These are phyloP conservation scores for Condylostoma magnum DNA, from an alignment of 169 alveolate genomes.

Conservation along the genomic window DNA sequence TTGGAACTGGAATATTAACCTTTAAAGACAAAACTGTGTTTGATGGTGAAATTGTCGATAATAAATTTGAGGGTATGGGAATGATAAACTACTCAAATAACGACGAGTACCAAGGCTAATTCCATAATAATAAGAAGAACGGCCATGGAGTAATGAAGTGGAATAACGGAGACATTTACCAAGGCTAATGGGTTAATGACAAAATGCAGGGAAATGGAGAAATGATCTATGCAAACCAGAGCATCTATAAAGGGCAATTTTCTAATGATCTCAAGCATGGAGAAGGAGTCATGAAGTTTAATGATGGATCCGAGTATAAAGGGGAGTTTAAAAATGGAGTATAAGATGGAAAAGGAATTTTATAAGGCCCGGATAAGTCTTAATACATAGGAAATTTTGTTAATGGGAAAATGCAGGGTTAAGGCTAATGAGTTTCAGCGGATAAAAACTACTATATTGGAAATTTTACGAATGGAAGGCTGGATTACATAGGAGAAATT, in stretches of 20 bases:
- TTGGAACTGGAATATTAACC: no score
- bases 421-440: conserved; percentile 22
- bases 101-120: conserved; percentile 7
- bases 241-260: not conserved
- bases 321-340: conserved; percentile 19
- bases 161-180: not conserved
- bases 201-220: not conserved
- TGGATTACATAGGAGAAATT: not conserved
- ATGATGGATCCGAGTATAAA: conserved; percentile 5
- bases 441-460: conserved; percentile 20
- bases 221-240: not conserved
- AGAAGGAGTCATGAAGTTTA: not conserved
- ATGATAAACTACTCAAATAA: no score
- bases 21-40: no score
- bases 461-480: not conserved
- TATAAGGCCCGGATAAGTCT: not conserved
- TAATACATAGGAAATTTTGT: conserved; percentile 4
- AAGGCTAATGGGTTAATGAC: not conserved
- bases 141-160: conserved; percentile 15
- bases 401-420: not conserved
- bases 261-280: not conserved
- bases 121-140: not conserved
- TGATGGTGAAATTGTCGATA: no score
- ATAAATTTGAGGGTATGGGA: no score
- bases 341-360: conserved; percentile 28